These are phyloP conservation scores for Pleoardoris graminearum DNA, from an alignment of 2,329 filamentous ascomycete genomes.

Conservation along the genomic window DNA sequence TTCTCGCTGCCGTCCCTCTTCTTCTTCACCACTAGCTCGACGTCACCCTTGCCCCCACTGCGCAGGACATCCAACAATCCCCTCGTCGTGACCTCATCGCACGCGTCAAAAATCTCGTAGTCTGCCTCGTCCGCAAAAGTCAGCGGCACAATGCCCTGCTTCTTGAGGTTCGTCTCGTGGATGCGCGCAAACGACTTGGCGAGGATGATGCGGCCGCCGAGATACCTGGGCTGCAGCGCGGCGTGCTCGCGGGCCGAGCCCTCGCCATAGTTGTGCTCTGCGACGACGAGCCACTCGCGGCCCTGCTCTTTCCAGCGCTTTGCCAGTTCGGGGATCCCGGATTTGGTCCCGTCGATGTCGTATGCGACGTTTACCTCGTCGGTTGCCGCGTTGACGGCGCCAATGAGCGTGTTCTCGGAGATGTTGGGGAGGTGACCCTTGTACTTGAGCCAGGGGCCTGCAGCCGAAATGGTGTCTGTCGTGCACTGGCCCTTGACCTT, in stretches of 20 bases:
- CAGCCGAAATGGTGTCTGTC: constrained; percentile 96
- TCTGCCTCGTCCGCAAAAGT: constrained; percentile 88
- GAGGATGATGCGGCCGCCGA: constrained; percentile 81
- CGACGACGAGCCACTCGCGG: constrained; percentile 88
- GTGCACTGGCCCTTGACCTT: constrained; percentile 98
- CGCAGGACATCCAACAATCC: constrained; percentile 81
- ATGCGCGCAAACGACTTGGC: constrained; percentile 89
- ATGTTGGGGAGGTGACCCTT: constrained; percentile 99
- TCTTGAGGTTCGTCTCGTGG: constrained; percentile 95
- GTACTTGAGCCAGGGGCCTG: constrained; percentile 98
- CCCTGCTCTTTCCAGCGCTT: constrained; percentile 77
- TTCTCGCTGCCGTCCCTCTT: constrained; percentile 66
- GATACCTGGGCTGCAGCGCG: constrained; percentile 85
- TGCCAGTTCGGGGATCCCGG: constrained; percentile 85
- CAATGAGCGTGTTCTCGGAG: constrained; percentile 94
- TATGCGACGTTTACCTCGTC: constrained; percentile 91
- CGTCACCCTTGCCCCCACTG: constrained; percentile 75
- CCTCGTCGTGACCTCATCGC: constrained; percentile 80
- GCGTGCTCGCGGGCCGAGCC: constrained; percentile 88
- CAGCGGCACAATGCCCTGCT: constrained; percentile 93
- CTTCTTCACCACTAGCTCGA: constrained; percentile 62
- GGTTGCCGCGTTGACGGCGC: constrained; percentile 88
- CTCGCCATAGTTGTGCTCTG: constrained; percentile 97
- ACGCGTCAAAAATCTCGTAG: constrained; percentile 80
- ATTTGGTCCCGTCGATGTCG: constrained; percentile 74